Percentiles rank a stretch among this genome's conserved stretches.
phyloP scores from a whole-genome alignment of 2,329 filamentous ascomycete species.

The Gliomastix tumulicola region DNA sequence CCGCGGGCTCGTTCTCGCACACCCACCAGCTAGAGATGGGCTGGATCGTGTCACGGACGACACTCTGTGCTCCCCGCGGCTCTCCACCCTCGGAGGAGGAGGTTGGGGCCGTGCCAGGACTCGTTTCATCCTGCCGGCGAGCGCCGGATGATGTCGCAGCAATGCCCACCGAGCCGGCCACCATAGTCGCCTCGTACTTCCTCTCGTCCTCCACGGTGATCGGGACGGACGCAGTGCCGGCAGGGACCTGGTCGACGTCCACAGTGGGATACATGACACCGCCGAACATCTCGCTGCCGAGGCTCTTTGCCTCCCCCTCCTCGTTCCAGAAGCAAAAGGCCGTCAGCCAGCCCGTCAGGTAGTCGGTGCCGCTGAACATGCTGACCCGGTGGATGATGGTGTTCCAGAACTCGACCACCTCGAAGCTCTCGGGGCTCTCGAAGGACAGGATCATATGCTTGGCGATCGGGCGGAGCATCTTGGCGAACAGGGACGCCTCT shows the following conservation, averaged over 20 bases:
- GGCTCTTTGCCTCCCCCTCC: not conserved
- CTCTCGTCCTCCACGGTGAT: constrained; percentile 1
- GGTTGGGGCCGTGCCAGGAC: too few relatives aligned
- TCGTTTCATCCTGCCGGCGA: too few relatives aligned
- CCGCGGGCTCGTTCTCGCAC: not conserved
- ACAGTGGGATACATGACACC: too few relatives aligned
- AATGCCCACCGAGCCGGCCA: constrained; percentile 2
- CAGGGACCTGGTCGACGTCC: too few relatives aligned
- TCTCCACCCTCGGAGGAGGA: too few relatives aligned
- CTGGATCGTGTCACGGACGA: constrained; percentile 2
- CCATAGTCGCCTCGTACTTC: not conserved
- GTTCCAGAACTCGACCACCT: constrained; percentile 28
- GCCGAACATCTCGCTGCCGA: not conserved
- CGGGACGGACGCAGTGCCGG: not conserved
- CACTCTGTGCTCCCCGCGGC: too few relatives aligned
- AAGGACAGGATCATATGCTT: constrained; percentile 29
- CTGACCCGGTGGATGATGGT: constrained; percentile 6
- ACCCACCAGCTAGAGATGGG: constrained; percentile 2
- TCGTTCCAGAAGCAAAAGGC: constrained; percentile 1
- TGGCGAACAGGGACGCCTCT: constrained; percentile 22
- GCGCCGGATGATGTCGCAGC: too few relatives aligned
- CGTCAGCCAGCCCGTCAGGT: constrained; percentile 1
- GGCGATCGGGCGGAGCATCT: constrained; percentile 28
- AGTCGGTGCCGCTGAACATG: not conserved
- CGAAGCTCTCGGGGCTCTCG: constrained; percentile 12